Evolutionary conservation across 805 yeast species (phyloP), one percentile per base, ranked within the genome.

Genomic region (Candida ponderosae): DNA sequence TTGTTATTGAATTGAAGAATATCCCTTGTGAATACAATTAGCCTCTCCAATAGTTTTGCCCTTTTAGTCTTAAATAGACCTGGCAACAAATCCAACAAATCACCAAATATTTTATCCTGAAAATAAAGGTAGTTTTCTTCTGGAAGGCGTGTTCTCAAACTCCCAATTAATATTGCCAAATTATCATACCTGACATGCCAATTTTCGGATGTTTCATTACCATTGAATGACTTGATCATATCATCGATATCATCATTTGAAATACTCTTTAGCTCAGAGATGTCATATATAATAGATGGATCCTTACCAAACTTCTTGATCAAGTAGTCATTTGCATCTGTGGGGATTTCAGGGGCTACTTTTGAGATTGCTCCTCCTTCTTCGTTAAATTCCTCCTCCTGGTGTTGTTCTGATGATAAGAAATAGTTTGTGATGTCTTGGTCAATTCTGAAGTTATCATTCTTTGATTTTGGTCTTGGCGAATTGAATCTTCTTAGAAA

Each of bases 21-120:
- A 26, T 53, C 57, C 33, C 56, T 43, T 4, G 45, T 28, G 29
- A 53, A 51, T 2, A 52, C 26, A 3, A 53, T 45, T 1, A 41
- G 33, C 29, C 44, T 52, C 2, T 33, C 35, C 27, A 47, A 32
- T 3, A 53, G 42, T 29, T 40, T 42, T 4, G 43, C 34, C 26
- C 55, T 43, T 3, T 36, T 31, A 0, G 57, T 49, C 7, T 37
- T 34, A 8, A 44, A 8, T 16, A 29, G 14, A 7, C 18, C 9
- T 13, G 28, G 28, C 14, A 24, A 24, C 38, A 44, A 28, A 10
- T 28, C 24, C n/a, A 53, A 29, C 7, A 53, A 43, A 16, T 42
- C 42, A 5, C 43, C 48, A 16, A 52, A 21, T 6, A 53, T 36
- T 27, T 31, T 24, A 1, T 19, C 34, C 20, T 50, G 44, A 37